phyloP scores from a whole-genome alignment of 2,329 filamentous ascomycete species.

The Cucurbitaria berberidis region DNA sequence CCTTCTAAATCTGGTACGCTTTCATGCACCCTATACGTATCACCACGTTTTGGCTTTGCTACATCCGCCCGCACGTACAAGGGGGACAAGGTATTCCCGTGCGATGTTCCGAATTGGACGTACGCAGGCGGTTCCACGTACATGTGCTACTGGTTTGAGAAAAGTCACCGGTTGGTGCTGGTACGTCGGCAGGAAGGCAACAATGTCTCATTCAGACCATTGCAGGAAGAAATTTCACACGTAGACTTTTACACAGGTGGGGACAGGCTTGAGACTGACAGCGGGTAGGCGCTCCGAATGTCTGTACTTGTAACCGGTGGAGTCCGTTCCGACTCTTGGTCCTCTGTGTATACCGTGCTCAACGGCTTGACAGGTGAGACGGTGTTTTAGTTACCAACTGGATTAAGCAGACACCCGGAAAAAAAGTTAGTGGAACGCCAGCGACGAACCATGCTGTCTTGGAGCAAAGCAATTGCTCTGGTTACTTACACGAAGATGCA shows the following conservation, averaged over 20 bases:
- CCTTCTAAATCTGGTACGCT: constrained; percentile 2
- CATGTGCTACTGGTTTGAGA: constrained; percentile 12
- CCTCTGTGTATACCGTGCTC: neutral
- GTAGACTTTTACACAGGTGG: constrained; percentile 2
- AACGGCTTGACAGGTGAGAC: constrained; percentile 6
- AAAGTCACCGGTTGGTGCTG: neutral
- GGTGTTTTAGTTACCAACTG: neutral
- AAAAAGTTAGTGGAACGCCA: neutral
- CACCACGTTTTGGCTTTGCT: constrained; percentile 17
- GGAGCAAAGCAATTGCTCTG: neutral
- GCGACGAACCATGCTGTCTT: neutral
- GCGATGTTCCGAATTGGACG: neutral
- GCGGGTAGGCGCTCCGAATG: constrained; percentile 15
- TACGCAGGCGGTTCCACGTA: constrained; percentile 15
- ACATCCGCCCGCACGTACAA: constrained; percentile 12
- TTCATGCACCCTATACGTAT: constrained; percentile 1
- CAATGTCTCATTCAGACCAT: constrained; percentile 2
- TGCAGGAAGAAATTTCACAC: constrained; percentile 5
- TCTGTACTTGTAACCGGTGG: constrained; percentile 1
- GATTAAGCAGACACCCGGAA: neutral
- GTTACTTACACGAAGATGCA: neutral
- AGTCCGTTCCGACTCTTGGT: constrained; percentile 6
- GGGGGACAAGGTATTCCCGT: neutral
- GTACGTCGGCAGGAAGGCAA: neutral
- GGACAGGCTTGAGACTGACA: constrained; percentile 17